Conservation (phyloP, 2,329 filamentous ascomycete genomes). For the Myrmaecium sp. region DNA sequence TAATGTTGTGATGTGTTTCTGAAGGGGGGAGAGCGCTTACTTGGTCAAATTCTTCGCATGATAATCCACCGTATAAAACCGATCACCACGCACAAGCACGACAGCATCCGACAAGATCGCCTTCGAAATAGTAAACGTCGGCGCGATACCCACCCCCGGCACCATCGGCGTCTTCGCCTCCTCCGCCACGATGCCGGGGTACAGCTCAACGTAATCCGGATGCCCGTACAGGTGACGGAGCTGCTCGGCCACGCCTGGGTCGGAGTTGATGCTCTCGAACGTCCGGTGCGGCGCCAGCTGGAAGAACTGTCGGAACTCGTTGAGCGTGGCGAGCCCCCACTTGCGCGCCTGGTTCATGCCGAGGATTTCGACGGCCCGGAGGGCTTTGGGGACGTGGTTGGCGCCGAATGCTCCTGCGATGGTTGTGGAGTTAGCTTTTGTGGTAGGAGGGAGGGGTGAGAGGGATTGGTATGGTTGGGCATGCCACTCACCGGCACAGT, state of each 20-base stretch:
- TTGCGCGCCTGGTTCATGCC: conserved; percentile 59
- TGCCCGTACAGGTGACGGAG: conserved; percentile 47
- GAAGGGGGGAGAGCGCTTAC: conserved; percentile 5
- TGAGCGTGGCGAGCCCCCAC: conserved; percentile 64
- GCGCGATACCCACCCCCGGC: conserved; percentile 51
- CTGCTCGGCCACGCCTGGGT: conserved; percentile 48
- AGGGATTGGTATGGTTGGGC: neutral
- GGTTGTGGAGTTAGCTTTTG: neutral
- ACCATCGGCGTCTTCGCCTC: conserved; percentile 54
- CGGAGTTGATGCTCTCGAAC: conserved; percentile 71
- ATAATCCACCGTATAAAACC: conserved; percentile 58
- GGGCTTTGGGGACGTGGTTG: conserved; percentile 53
- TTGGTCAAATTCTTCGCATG: conserved; percentile 52
- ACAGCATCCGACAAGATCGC: conserved; percentile 63
- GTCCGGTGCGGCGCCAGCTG: conserved; percentile 58
- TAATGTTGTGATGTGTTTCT: too few relatives aligned
- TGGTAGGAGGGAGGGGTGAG: neutral
- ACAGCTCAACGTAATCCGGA: conserved; percentile 58
- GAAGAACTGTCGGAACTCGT: conserved; percentile 71
- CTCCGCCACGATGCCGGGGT: conserved; percentile 62
- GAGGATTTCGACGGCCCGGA: conserved; percentile 60
- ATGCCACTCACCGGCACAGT: conserved; percentile 17
- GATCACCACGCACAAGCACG: conserved; percentile 54
- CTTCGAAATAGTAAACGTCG: conserved; percentile 58
- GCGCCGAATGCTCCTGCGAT: conserved; percentile 29